Conservation (phyloP, 257 asterid species). For the Nicotiana obtusifolia region DNA sequence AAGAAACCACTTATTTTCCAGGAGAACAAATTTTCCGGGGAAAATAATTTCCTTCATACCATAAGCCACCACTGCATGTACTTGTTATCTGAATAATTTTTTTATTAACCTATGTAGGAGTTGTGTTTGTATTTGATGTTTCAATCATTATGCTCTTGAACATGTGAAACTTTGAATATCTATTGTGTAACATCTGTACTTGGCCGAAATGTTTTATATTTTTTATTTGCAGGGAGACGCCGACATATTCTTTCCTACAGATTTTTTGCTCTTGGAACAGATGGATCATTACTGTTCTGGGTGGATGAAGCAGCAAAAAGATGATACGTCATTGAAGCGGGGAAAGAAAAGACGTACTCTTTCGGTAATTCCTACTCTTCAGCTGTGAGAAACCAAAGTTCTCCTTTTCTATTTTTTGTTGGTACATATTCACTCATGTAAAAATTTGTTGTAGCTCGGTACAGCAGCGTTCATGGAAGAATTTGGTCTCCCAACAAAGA, state of each 20-base stretch:
- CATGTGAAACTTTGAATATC: not conserved
- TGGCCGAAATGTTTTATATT: not conserved
- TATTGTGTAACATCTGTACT: not conserved
- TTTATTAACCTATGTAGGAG: not conserved
- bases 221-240: slow-evolving; percentile 80
- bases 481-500: slow-evolving; percentile 86
- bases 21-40: no score
- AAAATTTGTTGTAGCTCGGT: slow-evolving; percentile 49
- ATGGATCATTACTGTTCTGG: slow-evolving; percentile 92
- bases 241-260: slow-evolving; percentile 96
- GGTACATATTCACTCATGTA: slow-evolving; percentile 4
- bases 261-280: slow-evolving; percentile 79
- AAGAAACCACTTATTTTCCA: no score
- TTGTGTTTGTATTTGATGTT: not conserved
- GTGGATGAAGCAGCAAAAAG: slow-evolving; percentile 47
- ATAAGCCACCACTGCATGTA: not conserved
- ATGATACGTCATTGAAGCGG: slow-evolving; percentile 40
- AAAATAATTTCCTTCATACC: not conserved
- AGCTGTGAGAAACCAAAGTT: not conserved
- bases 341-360: slow-evolving; percentile 92
- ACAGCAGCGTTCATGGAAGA: slow-evolving; percentile 94
- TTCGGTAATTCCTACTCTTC: slow-evolving; percentile 38
- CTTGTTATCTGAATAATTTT: not conserved
- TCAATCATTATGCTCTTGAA: not conserved
- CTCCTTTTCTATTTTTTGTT: not conserved